Conservation (phyloP, 176 grass and related monocot genomes). For the Hordeum vulgare region DNA sequence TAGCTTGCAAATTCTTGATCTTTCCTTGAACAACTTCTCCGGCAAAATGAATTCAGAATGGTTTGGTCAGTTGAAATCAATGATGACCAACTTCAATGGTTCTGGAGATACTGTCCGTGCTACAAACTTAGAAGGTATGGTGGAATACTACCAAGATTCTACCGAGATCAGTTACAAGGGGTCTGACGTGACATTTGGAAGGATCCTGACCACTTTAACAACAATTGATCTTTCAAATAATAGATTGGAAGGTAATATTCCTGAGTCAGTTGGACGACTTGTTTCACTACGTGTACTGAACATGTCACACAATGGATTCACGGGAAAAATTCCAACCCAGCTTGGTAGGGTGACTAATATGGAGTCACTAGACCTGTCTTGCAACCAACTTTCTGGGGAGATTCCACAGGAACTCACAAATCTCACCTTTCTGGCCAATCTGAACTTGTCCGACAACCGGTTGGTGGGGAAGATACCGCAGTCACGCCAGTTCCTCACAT, state of each 20-base stretch:
- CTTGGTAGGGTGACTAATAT: background rate
- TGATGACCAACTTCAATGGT: background rate
- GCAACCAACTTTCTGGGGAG: background rate
- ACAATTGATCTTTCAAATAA: background rate
- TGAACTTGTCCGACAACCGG: conserved; percentile 36
- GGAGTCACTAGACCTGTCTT: conserved; percentile 6
- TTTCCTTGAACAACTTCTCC: background rate
- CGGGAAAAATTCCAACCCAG: background rate
- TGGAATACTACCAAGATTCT: background rate
- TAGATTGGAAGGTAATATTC: background rate
- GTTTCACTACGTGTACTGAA: background rate
- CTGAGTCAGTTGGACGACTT: background rate
- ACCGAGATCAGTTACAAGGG: background rate
- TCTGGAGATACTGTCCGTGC: too few species aligned
- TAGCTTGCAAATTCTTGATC: conserved; percentile 17
- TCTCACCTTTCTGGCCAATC: background rate
- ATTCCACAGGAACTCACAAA: conserved; percentile 9
- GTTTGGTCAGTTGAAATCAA: background rate
- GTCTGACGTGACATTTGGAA: rapidly evolving
- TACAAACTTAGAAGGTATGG: too few species aligned
- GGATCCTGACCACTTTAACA: background rate
- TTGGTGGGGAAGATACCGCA: conserved; percentile 25
- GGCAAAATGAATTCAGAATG: background rate
- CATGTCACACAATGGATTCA: conserved; percentile 10
- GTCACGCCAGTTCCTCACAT: background rate